These are phyloP conservation scores for Xylaria grammica DNA, from an alignment of 495 filamentous ascomycete genomes.

Conservation along the genomic window DNA sequence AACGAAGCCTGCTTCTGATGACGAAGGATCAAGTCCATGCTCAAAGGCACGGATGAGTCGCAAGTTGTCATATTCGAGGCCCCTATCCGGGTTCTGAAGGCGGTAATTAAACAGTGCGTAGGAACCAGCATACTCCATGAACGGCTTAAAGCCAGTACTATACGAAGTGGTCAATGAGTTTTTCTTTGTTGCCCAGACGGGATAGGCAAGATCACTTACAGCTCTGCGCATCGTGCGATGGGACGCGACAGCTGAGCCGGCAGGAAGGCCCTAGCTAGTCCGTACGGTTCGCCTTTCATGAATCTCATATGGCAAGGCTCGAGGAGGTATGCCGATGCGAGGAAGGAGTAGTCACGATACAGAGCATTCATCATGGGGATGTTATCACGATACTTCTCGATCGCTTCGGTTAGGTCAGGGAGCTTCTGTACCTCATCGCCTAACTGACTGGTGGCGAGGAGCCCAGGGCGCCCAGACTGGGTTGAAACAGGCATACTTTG, in stretches of 20 bases:
- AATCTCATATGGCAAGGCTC: conserved; percentile 88
- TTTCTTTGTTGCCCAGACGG: background rate
- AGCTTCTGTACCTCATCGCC: conserved; percentile 72
- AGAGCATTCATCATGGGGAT: conserved; percentile 78
- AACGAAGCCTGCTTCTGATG: conserved; percentile 92
- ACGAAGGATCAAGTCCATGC: conserved; percentile 78
- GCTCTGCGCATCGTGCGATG: conserved; percentile 74
- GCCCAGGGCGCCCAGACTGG: conserved; percentile 68
- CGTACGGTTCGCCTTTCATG: conserved; percentile 70
- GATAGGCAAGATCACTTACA: conserved; percentile 59
- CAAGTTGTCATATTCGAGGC: conserved; percentile 77
- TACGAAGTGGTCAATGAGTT: background rate
- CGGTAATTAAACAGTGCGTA: conserved; percentile 92
- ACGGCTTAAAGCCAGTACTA: conserved; percentile 75
- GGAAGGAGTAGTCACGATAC: conserved; percentile 88
- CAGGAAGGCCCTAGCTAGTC: conserved; percentile 71
- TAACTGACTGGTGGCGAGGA: conserved; percentile 73
- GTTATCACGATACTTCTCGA: conserved; percentile 73
- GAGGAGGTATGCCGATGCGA: conserved; percentile 86
- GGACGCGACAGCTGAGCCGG: conserved; percentile 73
- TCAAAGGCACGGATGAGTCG: conserved; percentile 89
- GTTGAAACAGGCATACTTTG: conserved; percentile 77
- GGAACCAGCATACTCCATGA: conserved; percentile 93
- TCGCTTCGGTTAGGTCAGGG: conserved; percentile 71
- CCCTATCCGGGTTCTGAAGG: conserved; percentile 65